Percentiles rank a stretch among this genome's conserved stretches.
phyloP scores from a whole-genome alignment of 2,329 filamentous ascomycete genomes.

The Colletotrichum spinosum region DNA sequence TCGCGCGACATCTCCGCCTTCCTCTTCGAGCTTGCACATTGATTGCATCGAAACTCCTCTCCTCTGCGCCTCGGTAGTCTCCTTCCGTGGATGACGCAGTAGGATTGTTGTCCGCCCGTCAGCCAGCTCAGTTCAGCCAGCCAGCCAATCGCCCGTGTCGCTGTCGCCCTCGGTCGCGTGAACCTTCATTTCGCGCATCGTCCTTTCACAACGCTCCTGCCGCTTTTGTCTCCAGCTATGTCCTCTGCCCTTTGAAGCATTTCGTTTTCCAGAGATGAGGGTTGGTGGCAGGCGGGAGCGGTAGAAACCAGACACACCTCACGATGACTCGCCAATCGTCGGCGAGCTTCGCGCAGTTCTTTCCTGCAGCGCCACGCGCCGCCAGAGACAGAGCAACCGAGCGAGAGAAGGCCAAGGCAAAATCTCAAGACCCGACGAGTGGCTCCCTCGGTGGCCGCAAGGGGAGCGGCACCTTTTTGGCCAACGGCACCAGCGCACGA shows the following conservation, averaged over 20 bases:
- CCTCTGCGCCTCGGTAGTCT: constrained; percentile 25
- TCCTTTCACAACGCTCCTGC: constrained; percentile 28
- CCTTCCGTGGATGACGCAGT: constrained; percentile 33
- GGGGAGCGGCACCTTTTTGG: constrained; percentile 42
- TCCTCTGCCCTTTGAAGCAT: constrained; percentile 26
- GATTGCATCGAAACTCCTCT: constrained; percentile 13
- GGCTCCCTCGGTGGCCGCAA: constrained; percentile 39
- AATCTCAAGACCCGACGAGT: constrained; percentile 50
- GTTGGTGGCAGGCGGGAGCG: constrained; percentile 64
- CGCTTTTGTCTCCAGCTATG: constrained; percentile 24
- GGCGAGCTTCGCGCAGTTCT: constrained; percentile 88
- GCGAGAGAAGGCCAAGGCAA: constrained; percentile 69
- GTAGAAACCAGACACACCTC: constrained; percentile 61
- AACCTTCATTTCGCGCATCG: constrained; percentile 44
- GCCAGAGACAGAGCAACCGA: constrained; percentile 69
- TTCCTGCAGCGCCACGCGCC: constrained; percentile 80
- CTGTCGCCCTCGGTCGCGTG: constrained; percentile 54
- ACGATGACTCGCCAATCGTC: constrained; percentile 82
- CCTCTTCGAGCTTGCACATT: constrained; percentile 13
- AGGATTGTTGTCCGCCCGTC: constrained; percentile 17
- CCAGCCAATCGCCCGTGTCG: constrained; percentile 26
- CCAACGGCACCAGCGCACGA: constrained; percentile 30
- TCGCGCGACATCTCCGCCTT: background rate
- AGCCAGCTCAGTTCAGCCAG: background rate
- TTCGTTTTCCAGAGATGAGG: constrained; percentile 63